Evolutionary conservation across 306 rosid genomes (phyloP), one percentile per base, ranked within the genome.

Genomic region (Calophaca sinica): DNA sequence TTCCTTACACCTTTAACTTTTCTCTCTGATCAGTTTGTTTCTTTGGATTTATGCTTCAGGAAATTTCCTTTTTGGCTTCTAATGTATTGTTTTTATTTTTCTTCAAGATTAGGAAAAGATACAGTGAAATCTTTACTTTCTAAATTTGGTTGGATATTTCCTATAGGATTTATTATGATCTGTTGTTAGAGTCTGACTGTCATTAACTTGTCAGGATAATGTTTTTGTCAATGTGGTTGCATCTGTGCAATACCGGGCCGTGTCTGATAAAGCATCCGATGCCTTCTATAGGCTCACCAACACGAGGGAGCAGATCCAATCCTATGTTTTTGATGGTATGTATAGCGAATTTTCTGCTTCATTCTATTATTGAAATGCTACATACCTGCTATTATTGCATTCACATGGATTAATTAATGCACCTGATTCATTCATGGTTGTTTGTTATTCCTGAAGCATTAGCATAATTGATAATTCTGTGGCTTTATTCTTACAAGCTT

Each of bases 321-420:
- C 92, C 57, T 89, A 87, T 81, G 97, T 87, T 70, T 91, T 84
- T 67, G 90, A 87, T 77, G 97, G 94, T 91, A 79, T 4, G 86
- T 42, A 28, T 12, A 32, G 31, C 38, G 44, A 44, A 5, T 41
- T 75, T 62, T 69, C 66, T 51, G 58, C 68, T 70, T 49, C 26
- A 3, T 53, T 64, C 29, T 20, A 4, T 57, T 72, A 38, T 39
- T 58, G 15, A 73, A 46, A 72, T 44, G 41, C 53, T 42, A 46
- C 9, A 41, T 55, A 32, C 54, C 7, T 48, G 61, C 8, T 70
- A 50, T 60, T 50, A 33, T 60, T 4, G 28, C 57, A 28, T 26
- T 38, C 1, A 2, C 32, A 45, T n/a, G 59, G 60, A 35, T 63
- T 3, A 61, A 28, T 53, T 1, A 20, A 20, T 20, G 26, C 9